These are phyloP conservation scores for Collybia nuda DNA, from an alignment of 768 basidiomycete genomes.

Conservation along the genomic window DNA sequence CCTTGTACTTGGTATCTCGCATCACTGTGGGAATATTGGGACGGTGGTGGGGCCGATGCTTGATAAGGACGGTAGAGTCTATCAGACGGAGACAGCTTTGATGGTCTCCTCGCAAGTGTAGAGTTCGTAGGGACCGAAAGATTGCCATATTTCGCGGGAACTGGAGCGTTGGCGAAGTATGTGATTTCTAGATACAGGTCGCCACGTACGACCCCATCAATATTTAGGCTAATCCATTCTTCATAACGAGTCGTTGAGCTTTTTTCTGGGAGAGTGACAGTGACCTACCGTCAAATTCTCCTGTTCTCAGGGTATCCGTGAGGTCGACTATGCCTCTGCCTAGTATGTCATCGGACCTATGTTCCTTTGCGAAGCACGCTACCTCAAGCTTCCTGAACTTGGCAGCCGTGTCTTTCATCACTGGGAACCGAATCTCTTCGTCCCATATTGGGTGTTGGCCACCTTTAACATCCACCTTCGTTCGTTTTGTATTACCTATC, in stretches of 20 bases:
- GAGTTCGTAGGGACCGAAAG: conserved; percentile 25
- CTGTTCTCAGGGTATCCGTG: conserved; percentile 73
- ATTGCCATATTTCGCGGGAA: conserved; percentile 28
- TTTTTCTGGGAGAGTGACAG: neutral
- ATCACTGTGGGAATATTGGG: conserved; percentile 12
- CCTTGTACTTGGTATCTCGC: neutral
- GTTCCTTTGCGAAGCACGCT: conserved; percentile 80
- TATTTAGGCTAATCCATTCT: conserved; percentile 36
- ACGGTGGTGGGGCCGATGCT: conserved; percentile 15
- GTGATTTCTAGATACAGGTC: conserved; percentile 94
- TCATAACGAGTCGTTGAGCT: neutral
- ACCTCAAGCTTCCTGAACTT: conserved; percentile 67
- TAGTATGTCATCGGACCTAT: conserved; percentile 67
- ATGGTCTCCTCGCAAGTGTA: conserved; percentile 43
- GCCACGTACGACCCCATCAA: conserved; percentile 63
- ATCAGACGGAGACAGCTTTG: conserved; percentile 52
- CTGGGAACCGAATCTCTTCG: conserved; percentile 77
- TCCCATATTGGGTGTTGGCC: conserved; percentile 97
- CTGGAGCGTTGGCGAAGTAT: conserved; percentile 74
- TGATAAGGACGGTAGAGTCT: conserved; percentile 45
- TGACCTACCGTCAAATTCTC: conserved; percentile 87
- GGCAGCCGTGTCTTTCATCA: conserved; percentile 54
- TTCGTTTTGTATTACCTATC: conserved; percentile 61
- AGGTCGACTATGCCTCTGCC: conserved; percentile 79
- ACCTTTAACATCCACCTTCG: conserved; percentile 76